Evolutionary conservation across 202 grass and related monocot genomes (phyloP).

Genomic region (Hordeum pubiflorum): DNA sequence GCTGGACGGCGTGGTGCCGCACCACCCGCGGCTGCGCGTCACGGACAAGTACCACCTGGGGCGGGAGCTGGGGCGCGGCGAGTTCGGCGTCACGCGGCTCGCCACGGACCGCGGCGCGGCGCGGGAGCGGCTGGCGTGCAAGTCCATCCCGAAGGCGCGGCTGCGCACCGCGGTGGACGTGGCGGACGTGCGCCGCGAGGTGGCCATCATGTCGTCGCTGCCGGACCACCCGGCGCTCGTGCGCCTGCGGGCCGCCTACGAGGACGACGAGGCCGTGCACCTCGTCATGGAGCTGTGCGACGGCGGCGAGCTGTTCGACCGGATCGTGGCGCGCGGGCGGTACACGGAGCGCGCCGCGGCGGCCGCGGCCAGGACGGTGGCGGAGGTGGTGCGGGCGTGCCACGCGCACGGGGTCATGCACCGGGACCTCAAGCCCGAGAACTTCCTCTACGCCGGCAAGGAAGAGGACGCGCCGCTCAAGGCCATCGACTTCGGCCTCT

Average conservation of each 20-base stretch:
- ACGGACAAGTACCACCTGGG: constrained; percentile 74
- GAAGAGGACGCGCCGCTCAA: constrained; percentile 61
- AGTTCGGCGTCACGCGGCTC: constrained; percentile 60
- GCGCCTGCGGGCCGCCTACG: constrained; percentile 49
- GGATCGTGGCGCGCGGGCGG: constrained; percentile 68
- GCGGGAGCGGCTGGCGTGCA: constrained; percentile 56
- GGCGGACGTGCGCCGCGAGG: constrained; percentile 70
- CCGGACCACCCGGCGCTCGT: constrained; percentile 77
- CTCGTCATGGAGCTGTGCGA: constrained; percentile 97
- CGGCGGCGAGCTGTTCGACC: constrained; percentile 91
- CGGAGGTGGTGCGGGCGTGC: constrained; percentile 53
- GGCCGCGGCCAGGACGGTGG: constrained; percentile 37
- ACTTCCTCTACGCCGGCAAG: constrained; percentile 51
- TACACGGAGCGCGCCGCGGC: constrained; percentile 88
- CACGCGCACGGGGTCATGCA: constrained; percentile 73
- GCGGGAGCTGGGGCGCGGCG: constrained; percentile 48
- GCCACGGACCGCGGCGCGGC: constrained; percentile 52
- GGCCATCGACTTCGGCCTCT: constrained; percentile 85
- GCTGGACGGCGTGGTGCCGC: constrained; percentile 54
- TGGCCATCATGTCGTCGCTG: constrained; percentile 65
- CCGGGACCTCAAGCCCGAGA: constrained; percentile 74
- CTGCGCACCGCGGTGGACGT: constrained; percentile 61
- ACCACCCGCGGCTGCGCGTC: constrained; percentile 48
- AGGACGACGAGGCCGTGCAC: constrained; percentile 82
- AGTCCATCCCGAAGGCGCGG: constrained; percentile 71